phyloP scores from a whole-genome alignment of 495 filamentous ascomycete genomes.

The Aspergillus avenaceus region DNA sequence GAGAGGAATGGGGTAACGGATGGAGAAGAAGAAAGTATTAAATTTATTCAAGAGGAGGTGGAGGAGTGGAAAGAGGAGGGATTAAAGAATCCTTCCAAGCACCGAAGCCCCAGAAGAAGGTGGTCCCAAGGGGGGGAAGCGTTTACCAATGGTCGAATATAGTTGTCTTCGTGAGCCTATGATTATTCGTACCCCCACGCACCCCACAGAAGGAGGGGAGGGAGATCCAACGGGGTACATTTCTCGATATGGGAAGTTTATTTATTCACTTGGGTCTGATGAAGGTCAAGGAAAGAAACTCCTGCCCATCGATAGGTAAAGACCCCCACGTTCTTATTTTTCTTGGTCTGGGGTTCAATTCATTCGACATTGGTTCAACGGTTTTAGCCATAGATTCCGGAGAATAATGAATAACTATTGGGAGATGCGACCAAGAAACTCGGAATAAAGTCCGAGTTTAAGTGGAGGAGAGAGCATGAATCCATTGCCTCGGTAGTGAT shows the following conservation, averaged over 20 bases:
- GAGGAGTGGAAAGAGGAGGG: background rate
- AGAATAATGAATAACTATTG: background rate
- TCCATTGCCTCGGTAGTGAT: no score
- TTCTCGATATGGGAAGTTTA: background rate
- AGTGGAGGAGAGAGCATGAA: no score
- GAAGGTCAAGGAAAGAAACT: background rate
- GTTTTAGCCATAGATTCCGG: background rate
- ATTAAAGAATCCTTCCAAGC: background rate
- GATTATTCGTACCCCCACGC: slow-evolving; percentile 8
- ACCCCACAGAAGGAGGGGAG: slow-evolving; percentile 10
- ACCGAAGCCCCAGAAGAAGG: background rate
- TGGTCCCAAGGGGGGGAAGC: background rate
- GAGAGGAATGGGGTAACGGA: background rate
- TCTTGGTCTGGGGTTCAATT: background rate
- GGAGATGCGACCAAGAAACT: background rate
- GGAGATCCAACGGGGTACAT: background rate
- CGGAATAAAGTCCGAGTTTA: background rate
- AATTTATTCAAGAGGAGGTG: no score
- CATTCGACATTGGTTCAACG: background rate
- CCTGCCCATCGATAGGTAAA: background rate
- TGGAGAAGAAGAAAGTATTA: background rate
- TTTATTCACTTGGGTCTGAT: background rate
- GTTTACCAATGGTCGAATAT: no score
- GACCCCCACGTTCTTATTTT: background rate
- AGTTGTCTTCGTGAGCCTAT: background rate